Percentiles rank a stretch among this genome's conserved stretches.
Evolutionary conservation across 2,329 filamentous ascomycete species (phyloP).

Genomic region (Aspergillus sp.): DNA sequence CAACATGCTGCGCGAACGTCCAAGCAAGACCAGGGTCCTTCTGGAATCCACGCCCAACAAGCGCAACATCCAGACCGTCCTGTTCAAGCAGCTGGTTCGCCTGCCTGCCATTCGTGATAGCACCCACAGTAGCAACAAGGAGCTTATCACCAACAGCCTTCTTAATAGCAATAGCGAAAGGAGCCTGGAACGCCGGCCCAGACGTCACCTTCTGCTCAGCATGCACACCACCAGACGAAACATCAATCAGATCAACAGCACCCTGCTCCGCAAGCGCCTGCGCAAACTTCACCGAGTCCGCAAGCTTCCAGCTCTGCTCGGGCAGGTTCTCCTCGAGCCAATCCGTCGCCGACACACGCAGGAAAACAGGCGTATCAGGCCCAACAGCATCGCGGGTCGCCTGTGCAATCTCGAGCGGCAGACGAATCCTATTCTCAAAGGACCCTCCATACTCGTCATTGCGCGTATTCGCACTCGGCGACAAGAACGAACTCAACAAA

Average conservation of each 20-base stretch:
- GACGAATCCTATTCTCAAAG: conserved; percentile 64
- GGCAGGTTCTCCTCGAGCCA: conserved; percentile 65
- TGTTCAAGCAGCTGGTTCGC: conserved; percentile 62
- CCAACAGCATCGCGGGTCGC: conserved; percentile 63
- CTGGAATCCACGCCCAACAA: conserved; percentile 75
- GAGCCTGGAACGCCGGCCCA: conserved; percentile 70
- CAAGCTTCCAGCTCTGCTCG: conserved; percentile 65
- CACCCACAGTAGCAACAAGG: conserved; percentile 71
- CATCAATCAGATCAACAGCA: conserved; percentile 47
- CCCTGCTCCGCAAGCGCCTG: conserved; percentile 42
- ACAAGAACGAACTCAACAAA: conserved; percentile 68
- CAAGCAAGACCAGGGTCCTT: conserved; percentile 79
- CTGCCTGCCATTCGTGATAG: conserved; percentile 67
- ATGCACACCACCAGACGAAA: conserved; percentile 48
- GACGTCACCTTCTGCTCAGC: conserved; percentile 48
- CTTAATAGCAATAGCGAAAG: conserved; percentile 71
- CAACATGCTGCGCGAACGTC: conserved; percentile 69
- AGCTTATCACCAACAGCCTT: conserved; percentile 70
- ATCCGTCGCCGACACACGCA: conserved; percentile 72
- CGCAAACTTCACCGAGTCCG: conserved; percentile 58
- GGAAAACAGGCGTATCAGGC: conserved; percentile 67
- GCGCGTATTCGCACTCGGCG: conserved; percentile 67
- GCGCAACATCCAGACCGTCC: conserved; percentile 64
- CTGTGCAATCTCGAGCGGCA: conserved; percentile 68
- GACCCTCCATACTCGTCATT: conserved; percentile 56